Base-by-base conservation (phyloP, 371 early-diverging fungal species). In the Mucor circinelloides region DNA sequence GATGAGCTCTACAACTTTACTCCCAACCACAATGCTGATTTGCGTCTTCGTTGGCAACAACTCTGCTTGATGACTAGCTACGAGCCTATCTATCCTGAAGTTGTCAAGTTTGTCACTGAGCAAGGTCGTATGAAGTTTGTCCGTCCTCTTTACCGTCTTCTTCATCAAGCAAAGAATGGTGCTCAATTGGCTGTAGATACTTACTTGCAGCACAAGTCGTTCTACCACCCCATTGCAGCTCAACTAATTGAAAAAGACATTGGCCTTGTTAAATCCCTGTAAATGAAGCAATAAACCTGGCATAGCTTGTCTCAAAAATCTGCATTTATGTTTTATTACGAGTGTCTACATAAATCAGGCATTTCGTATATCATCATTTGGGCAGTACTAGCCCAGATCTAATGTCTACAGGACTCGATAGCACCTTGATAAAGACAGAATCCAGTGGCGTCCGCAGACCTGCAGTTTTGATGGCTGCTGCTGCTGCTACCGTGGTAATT, bases 61-160 rank as follows among this genome's bases (percentile, higher is more conserved):
- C 67, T 97, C 15, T 93, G 94, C 67, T 82, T 98, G 30, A 82
- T 84, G 73, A 83, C 93, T 25, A 83, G 87, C 44, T 93, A 94
- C 67, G 89, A 92, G 72, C 81, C 86, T 27, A 89, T 95, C 52
- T 92, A 90, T 67, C 88, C 90, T 17, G 79, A 86, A 1, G 94
- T 94, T 2, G 90, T 89, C 15, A 81, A 81, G 28, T 96, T 98
- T 74, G 76, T 97, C 7, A 88, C 87, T 6, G 85, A 88, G 58
- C 95, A 96, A 77, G 99, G 99, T 15, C 85, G 99, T 58, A 98
- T 97, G 98, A 98, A 98, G 80, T 97, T 87, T 77, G 93, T 95
- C 8, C 80, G 95, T 36, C 91, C 93, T 46, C 81, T 95, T 21
- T 94, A 92, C 73, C 85, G 92, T 62, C 75, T 79, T 31, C 71